Evolutionary conservation across 1,284 basidiomycete genomes (phyloP).

Genomic region (Boletus mariae): DNA sequence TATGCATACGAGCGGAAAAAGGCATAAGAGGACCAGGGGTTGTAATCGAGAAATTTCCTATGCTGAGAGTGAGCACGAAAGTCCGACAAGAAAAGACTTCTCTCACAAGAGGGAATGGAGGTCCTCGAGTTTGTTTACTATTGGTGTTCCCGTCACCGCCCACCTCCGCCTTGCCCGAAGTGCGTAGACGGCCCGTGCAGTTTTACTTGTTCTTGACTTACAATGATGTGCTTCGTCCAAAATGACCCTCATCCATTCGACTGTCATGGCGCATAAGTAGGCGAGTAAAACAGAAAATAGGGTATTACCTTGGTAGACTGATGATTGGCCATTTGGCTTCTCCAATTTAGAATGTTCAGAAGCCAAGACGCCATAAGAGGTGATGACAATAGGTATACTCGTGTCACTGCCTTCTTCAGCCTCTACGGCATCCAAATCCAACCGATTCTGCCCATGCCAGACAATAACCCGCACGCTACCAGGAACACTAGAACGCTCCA

Average conservation of each 20-base stretch:
- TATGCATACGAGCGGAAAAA: slow-evolving; percentile 76
- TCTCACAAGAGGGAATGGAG: slow-evolving; percentile 82
- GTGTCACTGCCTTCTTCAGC: slow-evolving; percentile 44
- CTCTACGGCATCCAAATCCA: slow-evolving; percentile 65
- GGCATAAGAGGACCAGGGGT: slow-evolving; percentile 88
- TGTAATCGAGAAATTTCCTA: slow-evolving; percentile 86
- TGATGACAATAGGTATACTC: slow-evolving; percentile 78
- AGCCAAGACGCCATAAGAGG: slow-evolving; percentile 85
- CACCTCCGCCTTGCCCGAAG: slow-evolving; percentile 80
- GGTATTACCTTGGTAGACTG: slow-evolving; percentile 69
- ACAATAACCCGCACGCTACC: slow-evolving; percentile 69
- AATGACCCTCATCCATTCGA: slow-evolving; percentile 77
- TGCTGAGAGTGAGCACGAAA: slow-evolving; percentile 1
- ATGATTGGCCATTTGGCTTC: slow-evolving; percentile 47
- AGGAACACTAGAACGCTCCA: slow-evolving; percentile 69
- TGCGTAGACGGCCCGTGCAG: slow-evolving; percentile 87
- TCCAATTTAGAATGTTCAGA: slow-evolving; percentile 77
- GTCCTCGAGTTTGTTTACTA: slow-evolving; percentile 94
- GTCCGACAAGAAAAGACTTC: neutral
- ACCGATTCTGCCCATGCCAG: slow-evolving; percentile 85
- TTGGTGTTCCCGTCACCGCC: slow-evolving; percentile 94
- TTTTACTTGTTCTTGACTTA: slow-evolving; percentile 87
- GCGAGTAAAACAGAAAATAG: neutral
- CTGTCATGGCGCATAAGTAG: slow-evolving; percentile 35
- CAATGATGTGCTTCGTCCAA: slow-evolving; percentile 94